Base-by-base conservation (phyloP, 148 eudicot genomes). In the Mesembryanthemum crystallinum region DNA sequence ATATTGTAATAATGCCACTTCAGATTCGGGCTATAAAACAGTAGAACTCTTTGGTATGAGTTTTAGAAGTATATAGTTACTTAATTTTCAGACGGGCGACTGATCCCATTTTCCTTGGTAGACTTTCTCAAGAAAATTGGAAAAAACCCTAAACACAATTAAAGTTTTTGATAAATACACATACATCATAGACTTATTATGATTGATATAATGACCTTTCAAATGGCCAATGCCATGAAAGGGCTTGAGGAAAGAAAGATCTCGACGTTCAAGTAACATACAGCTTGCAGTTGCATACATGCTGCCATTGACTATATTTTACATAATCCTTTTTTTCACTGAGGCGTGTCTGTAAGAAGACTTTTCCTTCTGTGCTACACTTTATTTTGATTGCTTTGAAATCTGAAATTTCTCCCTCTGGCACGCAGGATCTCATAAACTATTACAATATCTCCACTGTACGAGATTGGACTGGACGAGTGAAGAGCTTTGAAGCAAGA, bases 381-480 rank as follows among this genome's bases (percentile, higher is more conserved):
- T 20, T 49, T 29, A 69, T 77, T 79, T 25, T 73, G 14, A 30
- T 65, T 7, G 55, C 30, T 33, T 18, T 57, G 20, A 39, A 58
- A 45, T 63, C 43, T 76, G 45, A 64, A 63, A 27, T n/a, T 32
- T 43, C 21, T 37, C 27, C 54, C 30, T 30, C 43, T 65, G 59
- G 70, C 69, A 37, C 27, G 77, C 81, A 92, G 98, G 91, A 87
- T 17, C 95, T 96, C 68, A 86, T 96, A 77, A 83, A 92, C 81
- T 96, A 96, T 73, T 96, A 96, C 82, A 96, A 96, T 80, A 67
- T 78, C 76, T 85, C 98, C 15, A 96, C 99, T 71, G 13, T 88
- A 73, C 86, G 97, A 80, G 98, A 92, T 79, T 92, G 99, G 99
- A 96, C 94, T 37, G 98, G 99, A 28, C 85, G 98, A 54, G 99